Conservation (phyloP, 2,329 filamentous ascomycete genomes). For the Metarhizium anisopliae region DNA sequence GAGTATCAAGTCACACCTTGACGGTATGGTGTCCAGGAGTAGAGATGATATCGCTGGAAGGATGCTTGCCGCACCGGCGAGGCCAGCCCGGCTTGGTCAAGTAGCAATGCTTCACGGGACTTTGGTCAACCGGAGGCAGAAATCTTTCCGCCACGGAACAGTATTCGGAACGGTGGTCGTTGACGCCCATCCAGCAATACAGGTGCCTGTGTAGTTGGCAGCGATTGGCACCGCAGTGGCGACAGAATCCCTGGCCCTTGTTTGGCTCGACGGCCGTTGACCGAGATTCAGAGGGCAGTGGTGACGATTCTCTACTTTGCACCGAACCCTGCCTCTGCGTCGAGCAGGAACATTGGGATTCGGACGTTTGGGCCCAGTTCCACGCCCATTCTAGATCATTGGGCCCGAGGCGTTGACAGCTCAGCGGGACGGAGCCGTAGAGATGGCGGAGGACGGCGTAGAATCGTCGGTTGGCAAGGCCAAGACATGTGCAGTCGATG, state of each 20-base stretch:
- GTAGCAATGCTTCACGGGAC: background rate
- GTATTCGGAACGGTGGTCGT: background rate
- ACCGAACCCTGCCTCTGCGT: no score
- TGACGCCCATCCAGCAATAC: background rate
- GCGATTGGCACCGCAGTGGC: background rate
- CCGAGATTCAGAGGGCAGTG: background rate
- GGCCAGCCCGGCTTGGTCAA: background rate
- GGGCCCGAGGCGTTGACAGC: background rate
- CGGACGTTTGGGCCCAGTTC: no score
- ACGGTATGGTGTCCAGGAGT: background rate
- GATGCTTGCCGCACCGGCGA: background rate
- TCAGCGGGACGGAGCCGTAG: background rate
- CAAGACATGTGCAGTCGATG: constrained; percentile 1
- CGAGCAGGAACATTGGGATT: no score
- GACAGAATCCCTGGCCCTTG: background rate
- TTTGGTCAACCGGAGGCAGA: background rate
- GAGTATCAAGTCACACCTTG: background rate
- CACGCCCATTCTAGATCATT: background rate
- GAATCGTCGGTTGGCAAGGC: background rate
- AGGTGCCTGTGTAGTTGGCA: background rate
- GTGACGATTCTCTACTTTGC: no score
- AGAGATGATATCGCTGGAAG: background rate
- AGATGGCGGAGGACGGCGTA: background rate
- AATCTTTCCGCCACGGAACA: background rate
- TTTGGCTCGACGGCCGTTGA: background rate